Base-by-base conservation (phyloP, 305 asterid genomes). In the Solanum aculeatissimum region DNA sequence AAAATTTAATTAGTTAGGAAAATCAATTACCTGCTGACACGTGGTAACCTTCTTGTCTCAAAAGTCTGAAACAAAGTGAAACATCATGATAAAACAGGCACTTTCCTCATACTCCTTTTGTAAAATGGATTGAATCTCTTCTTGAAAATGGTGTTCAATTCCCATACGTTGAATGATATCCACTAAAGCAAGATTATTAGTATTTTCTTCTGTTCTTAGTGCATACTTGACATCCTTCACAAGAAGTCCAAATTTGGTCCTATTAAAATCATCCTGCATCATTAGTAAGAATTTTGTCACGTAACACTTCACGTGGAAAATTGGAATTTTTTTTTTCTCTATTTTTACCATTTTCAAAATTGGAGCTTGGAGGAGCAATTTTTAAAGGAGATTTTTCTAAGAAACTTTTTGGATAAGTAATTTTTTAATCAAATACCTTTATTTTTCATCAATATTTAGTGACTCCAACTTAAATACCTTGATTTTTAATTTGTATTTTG, bases 161-260 rank as follows among this genome's bases (percentile, higher is more conserved):
- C 94, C 89, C 45, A 91, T 84, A 83, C 92, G 88, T 49, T 93
- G 94, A 42, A 90, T 78, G 0, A 88, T 89, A 83, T 91, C 95
- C 9, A 90, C 87, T 6, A 88, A 57, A 13, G 62, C 62, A 78
- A 93, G 83, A 42, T 82, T 80, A 16, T 74, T 4, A 35, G 0
- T 2, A 27, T 82, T 83, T 51, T 12, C n/a, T 51, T 14, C 58
- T 69, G 9, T 35, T 21, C 23, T 58, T 10, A 86, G 27, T 40
- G 38, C 53, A 25, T 29, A 16, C 80, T 49, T 71, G 5, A 86
- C 58, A 13, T 88, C 85, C 84, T 58, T 75, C n/a, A 86, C 6
- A 70, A 65, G 42, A 21, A 66, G 10, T 2, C 13, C 77, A 35
- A 40, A 81, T 83, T 72, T 81, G 11, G 9, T 4, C 19, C 63